Evolutionary conservation across 768 basidiomycete species (phyloP).

Genomic region (Chalciporus sphaerocephalus): DNA sequence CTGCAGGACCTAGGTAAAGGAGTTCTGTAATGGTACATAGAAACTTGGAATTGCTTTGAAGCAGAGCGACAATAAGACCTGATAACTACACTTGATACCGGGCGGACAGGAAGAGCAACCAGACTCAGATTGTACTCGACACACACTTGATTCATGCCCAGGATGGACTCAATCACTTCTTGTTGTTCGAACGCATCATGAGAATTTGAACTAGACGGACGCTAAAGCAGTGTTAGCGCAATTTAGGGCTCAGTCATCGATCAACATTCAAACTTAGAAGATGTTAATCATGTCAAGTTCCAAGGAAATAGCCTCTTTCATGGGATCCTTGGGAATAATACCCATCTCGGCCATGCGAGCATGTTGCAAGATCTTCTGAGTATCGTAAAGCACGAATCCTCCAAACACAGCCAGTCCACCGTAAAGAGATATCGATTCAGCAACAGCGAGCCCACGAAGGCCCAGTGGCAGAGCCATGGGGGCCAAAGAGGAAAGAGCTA

Average conservation of each 20-base stretch:
- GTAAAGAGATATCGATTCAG: slow-evolving; percentile 78
- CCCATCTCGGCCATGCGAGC: slow-evolving; percentile 72
- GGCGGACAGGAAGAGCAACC: slow-evolving; percentile 4
- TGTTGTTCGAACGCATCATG: slow-evolving; percentile 56
- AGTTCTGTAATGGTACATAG: slow-evolving; percentile 20
- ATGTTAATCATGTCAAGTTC: slow-evolving; percentile 90
- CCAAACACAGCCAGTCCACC: slow-evolving; percentile 86
- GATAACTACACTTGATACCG: slow-evolving; percentile 11
- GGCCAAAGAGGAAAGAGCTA: slow-evolving; percentile 80
- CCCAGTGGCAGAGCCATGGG: slow-evolving; percentile 88
- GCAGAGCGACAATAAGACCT: not conserved
- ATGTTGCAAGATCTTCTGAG: slow-evolving; percentile 79
- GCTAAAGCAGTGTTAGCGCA: slow-evolving; percentile 35
- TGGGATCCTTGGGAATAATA: slow-evolving; percentile 60
- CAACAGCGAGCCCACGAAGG: slow-evolving; percentile 66
- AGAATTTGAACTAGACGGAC: slow-evolving; percentile 80
- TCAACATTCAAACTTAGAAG: slow-evolving; percentile 47
- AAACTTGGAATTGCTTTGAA: slow-evolving; percentile 40
- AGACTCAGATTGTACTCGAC: not conserved
- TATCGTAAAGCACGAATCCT: slow-evolving; percentile 85
- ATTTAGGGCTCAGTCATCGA: not conserved
- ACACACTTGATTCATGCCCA: not conserved
- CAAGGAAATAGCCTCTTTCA: slow-evolving; percentile 72
- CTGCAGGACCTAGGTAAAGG: slow-evolving; percentile 60
- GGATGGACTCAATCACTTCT: slow-evolving; percentile 39